phyloP scores from a whole-genome alignment of 305 asterid species.

The Fraxinus sp. region DNA sequence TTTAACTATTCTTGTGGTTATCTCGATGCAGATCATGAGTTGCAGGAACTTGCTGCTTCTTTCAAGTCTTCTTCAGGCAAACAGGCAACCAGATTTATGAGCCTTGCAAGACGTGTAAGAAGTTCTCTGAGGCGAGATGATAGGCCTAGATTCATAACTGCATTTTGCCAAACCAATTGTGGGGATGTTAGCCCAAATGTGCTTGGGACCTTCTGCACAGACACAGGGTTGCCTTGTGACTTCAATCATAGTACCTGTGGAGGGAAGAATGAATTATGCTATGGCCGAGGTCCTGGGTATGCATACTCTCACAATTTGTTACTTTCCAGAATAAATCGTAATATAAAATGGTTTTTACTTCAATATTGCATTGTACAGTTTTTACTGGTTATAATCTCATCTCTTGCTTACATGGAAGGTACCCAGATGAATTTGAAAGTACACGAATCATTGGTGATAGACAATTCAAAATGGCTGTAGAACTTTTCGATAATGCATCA shows the following conservation, averaged over 20 bases:
- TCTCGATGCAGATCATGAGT: constrained; percentile 71
- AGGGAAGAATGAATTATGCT: constrained; percentile 95
- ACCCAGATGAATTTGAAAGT: constrained; percentile 94
- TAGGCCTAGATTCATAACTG: constrained; percentile 82
- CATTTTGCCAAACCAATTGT: constrained; percentile 95
- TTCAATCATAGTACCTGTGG: constrained; percentile 96
- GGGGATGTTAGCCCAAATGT: constrained; percentile 99
- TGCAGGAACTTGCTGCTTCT: constrained; percentile 87
- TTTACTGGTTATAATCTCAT: constrained; percentile 16
- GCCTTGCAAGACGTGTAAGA: constrained; percentile 83
- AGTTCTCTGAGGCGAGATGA: constrained; percentile 70
- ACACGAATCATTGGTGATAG: constrained; percentile 93
- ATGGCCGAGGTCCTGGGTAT: constrained; percentile 99
- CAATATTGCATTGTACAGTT: not conserved
- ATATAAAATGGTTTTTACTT: constrained; percentile 2
- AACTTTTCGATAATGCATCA: constrained; percentile 70
- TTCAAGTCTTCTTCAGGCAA: constrained; percentile 68
- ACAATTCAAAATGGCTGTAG: constrained; percentile 76
- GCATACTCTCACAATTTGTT: constrained; percentile 20
- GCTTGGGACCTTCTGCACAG: constrained; percentile 91
- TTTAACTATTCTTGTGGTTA: constrained; percentile 23
- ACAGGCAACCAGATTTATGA: constrained; percentile 58
- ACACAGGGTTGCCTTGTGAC: constrained; percentile 91
- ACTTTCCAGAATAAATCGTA: not conserved
- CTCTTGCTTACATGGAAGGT: constrained; percentile 46